phyloP scores from a whole-genome alignment of 2,329 filamentous ascomycete genomes.

The Pseudogymnoascus sp. region DNA sequence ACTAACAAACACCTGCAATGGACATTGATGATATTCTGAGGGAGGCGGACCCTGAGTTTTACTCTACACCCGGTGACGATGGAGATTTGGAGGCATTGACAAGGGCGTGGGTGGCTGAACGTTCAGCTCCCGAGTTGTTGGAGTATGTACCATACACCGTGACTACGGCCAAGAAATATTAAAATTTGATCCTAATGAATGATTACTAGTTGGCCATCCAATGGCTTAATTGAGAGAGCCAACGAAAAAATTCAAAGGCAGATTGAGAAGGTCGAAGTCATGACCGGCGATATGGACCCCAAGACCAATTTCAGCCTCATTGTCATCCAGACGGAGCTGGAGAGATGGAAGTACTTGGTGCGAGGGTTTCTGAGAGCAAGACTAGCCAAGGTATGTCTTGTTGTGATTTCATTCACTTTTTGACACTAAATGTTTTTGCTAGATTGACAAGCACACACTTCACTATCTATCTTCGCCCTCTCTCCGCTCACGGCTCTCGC shows the following conservation, averaged over 20 bases:
- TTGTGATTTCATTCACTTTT: neutral
- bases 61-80: conserved; percentile 35
- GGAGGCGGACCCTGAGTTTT: conserved; percentile 56
- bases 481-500: conserved; percentile 58
- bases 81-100: conserved; percentile 78
- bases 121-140: conserved; percentile 81
- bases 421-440: conserved; percentile 3
- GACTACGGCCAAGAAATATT: neutral
- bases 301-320: conserved; percentile 90
- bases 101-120: conserved; percentile 86
- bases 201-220: conserved; percentile 50
- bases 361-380: conserved; percentile 73
- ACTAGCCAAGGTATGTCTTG: conserved; percentile 64
- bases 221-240: conserved; percentile 71
- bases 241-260: conserved; percentile 63
- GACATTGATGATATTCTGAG: conserved; percentile 75
- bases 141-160: conserved; percentile 43
- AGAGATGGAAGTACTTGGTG: conserved; percentile 86
- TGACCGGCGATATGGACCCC: conserved; percentile 80
- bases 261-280: conserved; percentile 63
- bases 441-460: conserved; percentile 71
- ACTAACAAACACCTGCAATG: conserved; percentile 38
- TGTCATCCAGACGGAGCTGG: conserved; percentile 91
- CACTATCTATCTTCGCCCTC: conserved; percentile 57
- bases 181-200: conserved; percentile 10